Evolutionary conservation across 2,329 filamentous ascomycete genomes (phyloP).

Genomic region (Scytalidium lignicola): DNA sequence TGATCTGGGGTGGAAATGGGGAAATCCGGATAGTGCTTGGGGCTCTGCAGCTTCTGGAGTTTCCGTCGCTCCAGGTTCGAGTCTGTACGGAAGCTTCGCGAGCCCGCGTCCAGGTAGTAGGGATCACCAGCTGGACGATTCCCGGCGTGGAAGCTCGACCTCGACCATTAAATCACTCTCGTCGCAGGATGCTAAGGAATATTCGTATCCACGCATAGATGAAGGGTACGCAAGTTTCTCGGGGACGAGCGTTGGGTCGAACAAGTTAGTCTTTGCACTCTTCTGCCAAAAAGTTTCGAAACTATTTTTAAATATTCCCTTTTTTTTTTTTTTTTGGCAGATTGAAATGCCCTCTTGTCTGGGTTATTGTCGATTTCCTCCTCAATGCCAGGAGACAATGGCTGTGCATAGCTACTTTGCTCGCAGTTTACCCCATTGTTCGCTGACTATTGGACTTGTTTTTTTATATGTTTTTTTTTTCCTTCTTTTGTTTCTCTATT

Average conservation of each 20-base stretch:
- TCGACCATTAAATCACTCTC: constrained; percentile 40
- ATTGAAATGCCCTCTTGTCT: too few relatives aligned
- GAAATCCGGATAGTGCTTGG: constrained; percentile 47
- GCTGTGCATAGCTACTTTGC: too few relatives aligned
- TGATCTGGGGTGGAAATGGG: constrained; percentile 60
- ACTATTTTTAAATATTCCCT: neutral
- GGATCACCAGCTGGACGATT: constrained; percentile 22
- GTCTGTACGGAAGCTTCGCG: constrained; percentile 40
- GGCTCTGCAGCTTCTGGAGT: constrained; percentile 25
- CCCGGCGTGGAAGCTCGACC: constrained; percentile 32
- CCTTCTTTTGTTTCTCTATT: too few relatives aligned
- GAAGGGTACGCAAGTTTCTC: constrained; percentile 32
- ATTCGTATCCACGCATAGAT: constrained; percentile 22
- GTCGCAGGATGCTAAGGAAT: constrained; percentile 31
- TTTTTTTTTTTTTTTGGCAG: constrained; percentile 8
- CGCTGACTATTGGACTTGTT: too few relatives aligned
- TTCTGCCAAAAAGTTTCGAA: neutral
- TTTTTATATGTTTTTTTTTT: too few relatives aligned
- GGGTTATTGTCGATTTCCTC: too few relatives aligned
- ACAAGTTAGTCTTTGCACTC: constrained; percentile 22
- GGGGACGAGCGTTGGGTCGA: constrained; percentile 25
- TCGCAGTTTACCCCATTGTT: too few relatives aligned
- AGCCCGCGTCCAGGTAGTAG: constrained; percentile 20
- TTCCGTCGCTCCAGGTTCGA: constrained; percentile 43
- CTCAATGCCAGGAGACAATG: too few relatives aligned